These are phyloP conservation scores for Talaromyces sp. DNA, from an alignment of 2,329 filamentous ascomycete genomes.

Conservation along the genomic window DNA sequence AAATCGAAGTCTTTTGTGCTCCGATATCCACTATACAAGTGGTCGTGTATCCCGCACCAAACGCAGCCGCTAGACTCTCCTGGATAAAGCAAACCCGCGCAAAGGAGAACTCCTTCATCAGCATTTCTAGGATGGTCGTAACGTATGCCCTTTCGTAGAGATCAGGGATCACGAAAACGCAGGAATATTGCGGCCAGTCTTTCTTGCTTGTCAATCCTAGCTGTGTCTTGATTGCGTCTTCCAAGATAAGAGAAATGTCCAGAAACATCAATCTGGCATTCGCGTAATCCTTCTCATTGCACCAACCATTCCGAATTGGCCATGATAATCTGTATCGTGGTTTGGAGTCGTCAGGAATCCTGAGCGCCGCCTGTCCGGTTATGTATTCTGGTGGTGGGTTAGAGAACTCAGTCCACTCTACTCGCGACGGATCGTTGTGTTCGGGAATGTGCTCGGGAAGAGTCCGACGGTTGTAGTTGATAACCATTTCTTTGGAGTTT, in stretches of 20 bases:
- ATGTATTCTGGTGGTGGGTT: constrained; percentile 69
- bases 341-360: constrained; percentile 82
- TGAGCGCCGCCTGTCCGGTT: constrained; percentile 74
- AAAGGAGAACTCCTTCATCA: constrained; percentile 87
- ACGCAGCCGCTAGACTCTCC: constrained; percentile 90
- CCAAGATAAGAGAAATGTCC: constrained; percentile 81
- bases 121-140: constrained; percentile 74
- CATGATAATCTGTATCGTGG: constrained; percentile 91
- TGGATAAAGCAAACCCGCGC: constrained; percentile 89
- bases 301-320: constrained; percentile 80
- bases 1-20: constrained; percentile 94
- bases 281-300: constrained; percentile 85
- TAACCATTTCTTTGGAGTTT: constrained; percentile 94
- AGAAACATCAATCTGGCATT: constrained; percentile 76
- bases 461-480: constrained; percentile 86
- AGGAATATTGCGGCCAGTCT: constrained; percentile 86
- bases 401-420: constrained; percentile 88
- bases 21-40: constrained; percentile 95
- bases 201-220: constrained; percentile 72
- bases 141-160: constrained; percentile 94
- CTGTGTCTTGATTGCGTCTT: constrained; percentile 81
- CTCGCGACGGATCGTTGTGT: constrained; percentile 89
- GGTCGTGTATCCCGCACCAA: constrained; percentile 89
- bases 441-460: constrained; percentile 83
- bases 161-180: constrained; percentile 95